Evolutionary conservation across 2,329 filamentous ascomycete genomes (phyloP), one percentile per base, ranked within the genome.

Genomic region (Mollisiaceae sp.): DNA sequence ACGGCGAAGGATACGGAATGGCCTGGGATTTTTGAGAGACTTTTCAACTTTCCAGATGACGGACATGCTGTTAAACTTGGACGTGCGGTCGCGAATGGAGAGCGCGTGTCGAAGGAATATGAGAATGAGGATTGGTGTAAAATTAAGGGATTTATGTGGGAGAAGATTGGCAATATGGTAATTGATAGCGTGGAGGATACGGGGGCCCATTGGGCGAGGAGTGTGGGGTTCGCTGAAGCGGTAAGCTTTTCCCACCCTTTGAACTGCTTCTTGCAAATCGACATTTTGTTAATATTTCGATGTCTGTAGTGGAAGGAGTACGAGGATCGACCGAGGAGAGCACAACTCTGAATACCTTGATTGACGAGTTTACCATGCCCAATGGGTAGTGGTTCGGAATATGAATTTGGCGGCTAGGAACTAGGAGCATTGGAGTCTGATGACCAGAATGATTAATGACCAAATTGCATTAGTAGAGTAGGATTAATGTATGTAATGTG

Each of bases 1-100:
- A 54, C 22, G 22, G n/a, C 12, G 24, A 54, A 54, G 24, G 63
- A 72, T 56, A 61, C 68, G 9, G 65, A 72, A 35, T 72, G 70
- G 64, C 59, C 66, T 3, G 81, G 82, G 1, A 76, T 87, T 2
- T 76, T 86, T 8, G 75, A 80, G 1, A 78, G 82, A 11, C 75
- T 88, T 20, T 80, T 82, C 65, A 66, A 68, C 11, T 74, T 85
- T 39, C 74, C 83, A 1, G 94, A 97, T 70, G 93, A 97, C 77
- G 93, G 94, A 0, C 94, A 98, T 78, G 83, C 87, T 11, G 82
- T 89, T 62, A 97, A 97, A 77, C 79, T 96, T 5, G 82, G 89
- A 8, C 82, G 93, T 38, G 89, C 92, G 1, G 77, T 95, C 20
- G 84, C 85, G 4, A 78, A 93, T 71, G 92, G 87, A 0, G 82